Evolutionary conservation across 495 filamentous ascomycete species (phyloP).

Genomic region (Zalerion maritima): DNA sequence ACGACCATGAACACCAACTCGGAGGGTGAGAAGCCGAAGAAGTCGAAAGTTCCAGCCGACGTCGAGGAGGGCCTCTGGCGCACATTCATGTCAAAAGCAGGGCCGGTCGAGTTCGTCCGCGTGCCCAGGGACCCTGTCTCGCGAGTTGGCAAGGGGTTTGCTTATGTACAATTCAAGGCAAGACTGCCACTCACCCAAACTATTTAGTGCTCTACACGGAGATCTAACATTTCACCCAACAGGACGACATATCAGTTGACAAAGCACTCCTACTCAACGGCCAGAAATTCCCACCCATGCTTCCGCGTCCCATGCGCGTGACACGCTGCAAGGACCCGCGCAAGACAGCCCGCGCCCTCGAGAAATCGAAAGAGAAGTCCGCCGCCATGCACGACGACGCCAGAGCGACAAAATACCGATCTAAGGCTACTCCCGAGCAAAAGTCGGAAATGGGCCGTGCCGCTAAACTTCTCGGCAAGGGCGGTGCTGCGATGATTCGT

Average conservation of each 20-base stretch:
- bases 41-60: slow-evolving; percentile 58
- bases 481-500: slow-evolving; percentile 50
- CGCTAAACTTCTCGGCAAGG: slow-evolving; percentile 65
- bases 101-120: slow-evolving; percentile 81
- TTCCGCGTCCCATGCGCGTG: slow-evolving; percentile 79
- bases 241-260: slow-evolving; percentile 78
- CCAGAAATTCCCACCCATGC: slow-evolving; percentile 84
- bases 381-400: too few species aligned
- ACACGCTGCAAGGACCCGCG: slow-evolving; percentile 63
- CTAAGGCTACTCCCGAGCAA: slow-evolving; percentile 49
- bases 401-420: slow-evolving; percentile 41
- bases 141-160: slow-evolving; percentile 90
- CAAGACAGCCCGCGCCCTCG: slow-evolving; percentile 45
- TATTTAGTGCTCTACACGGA: not conserved
- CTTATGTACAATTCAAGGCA: slow-evolving; percentile 87
- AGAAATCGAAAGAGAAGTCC: slow-evolving; percentile 20
- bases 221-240: slow-evolving; percentile 5
- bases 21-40: slow-evolving; percentile 45
- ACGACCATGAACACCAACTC: slow-evolving; percentile 42
- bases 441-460: slow-evolving; percentile 68
- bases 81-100: slow-evolving; percentile 56
- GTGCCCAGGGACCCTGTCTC: slow-evolving; percentile 84
- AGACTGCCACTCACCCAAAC: slow-evolving; percentile 8
- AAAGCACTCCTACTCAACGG: slow-evolving; percentile 70
- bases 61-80: slow-evolving; percentile 94